phyloP scores from a whole-genome alignment of 2,329 filamentous ascomycete species.

The Fusarium hostae region DNA sequence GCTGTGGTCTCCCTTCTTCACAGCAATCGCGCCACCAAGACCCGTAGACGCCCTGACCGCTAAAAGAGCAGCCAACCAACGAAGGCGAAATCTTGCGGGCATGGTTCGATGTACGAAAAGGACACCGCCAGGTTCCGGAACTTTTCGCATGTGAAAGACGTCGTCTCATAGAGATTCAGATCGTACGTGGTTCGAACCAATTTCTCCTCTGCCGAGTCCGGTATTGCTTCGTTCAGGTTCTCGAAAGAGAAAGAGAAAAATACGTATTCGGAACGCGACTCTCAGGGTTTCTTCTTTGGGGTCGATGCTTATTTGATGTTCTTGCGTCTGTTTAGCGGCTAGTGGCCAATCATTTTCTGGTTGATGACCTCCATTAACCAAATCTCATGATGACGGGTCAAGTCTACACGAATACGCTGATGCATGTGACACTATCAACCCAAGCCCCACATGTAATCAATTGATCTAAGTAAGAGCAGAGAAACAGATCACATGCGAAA shows the following conservation, averaged over 20 bases:
- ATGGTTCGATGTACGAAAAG: slow-evolving; percentile 37
- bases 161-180: slow-evolving; percentile 1
- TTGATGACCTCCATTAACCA: slow-evolving; percentile 24
- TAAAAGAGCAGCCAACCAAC: slow-evolving; percentile 29
- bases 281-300: not conserved
- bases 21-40: slow-evolving; percentile 33
- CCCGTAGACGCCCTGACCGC: slow-evolving; percentile 36
- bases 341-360: slow-evolving; percentile 24
- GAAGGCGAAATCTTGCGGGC: not conserved
- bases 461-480: not conserved
- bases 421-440: slow-evolving; percentile 25
- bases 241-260: slow-evolving; percentile 1
- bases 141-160: slow-evolving; percentile 35
- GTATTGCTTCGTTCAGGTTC: slow-evolving; percentile 29
- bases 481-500: slow-evolving; percentile 28
- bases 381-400: slow-evolving; percentile 18
- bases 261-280: slow-evolving; percentile 17
- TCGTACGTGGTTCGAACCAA: slow-evolving; percentile 32
- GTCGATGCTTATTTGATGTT: slow-evolving; percentile 17
- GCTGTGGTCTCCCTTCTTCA: slow-evolving; percentile 1
- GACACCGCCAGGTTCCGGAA: slow-evolving; percentile 38
- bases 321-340: not conserved
- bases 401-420: slow-evolving; percentile 36
- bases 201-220: slow-evolving; percentile 30
- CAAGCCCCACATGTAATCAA: slow-evolving; percentile 1